Evolutionary conservation across 352 stramenopile genomes (phyloP), one percentile per base, ranked within the genome.

Genomic region (Nothophytophthora sp.): DNA sequence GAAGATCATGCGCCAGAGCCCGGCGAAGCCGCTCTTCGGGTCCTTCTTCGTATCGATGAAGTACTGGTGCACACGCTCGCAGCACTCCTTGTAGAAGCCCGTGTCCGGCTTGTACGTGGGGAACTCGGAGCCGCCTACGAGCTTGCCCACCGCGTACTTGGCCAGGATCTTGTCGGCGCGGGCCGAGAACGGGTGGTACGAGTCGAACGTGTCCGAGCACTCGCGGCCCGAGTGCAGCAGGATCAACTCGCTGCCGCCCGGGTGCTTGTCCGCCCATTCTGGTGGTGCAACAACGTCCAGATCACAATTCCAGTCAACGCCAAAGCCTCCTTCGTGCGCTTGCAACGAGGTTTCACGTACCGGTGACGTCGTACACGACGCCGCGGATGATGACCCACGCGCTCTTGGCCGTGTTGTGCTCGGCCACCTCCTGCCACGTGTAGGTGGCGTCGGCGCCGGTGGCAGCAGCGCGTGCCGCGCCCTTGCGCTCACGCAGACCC

Each of bases 301-400:
- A 29, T 62, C 32, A 7, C 34, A 23, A 16, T 42, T 27, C 42
- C 11, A 51, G 43, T 30, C 45, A 42, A 22, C 13, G 47, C 18
- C 24, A 32, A 45, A 22, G 27, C n/a, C 35, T 23, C 6, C 11
- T 39, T 6, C 16, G 1, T 11, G 32, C 51, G 9, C 12, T 36
- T 52, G 27, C 25, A 33, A 38, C 24, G 28, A 38, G 20, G 6
- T 10, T 5, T 19, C 7, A 58, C 74, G 62, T 39, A 89, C 81
- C 73, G 10, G 90, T 97, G n/a, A 98, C 88, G 51, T 98, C 90
- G 71, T 97, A 98, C n/a, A 98, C 90, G 38, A 92, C 86, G 54
- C 88, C 86, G 59, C 89, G 83, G 56, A 97, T 86, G 35, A 99
- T 96, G 40, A 99, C 86, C 96, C 96, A 99, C 19, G 94, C 96